Evolutionary conservation across 768 basidiomycete species (phyloP).

Genomic region (Lentinula sp.): DNA sequence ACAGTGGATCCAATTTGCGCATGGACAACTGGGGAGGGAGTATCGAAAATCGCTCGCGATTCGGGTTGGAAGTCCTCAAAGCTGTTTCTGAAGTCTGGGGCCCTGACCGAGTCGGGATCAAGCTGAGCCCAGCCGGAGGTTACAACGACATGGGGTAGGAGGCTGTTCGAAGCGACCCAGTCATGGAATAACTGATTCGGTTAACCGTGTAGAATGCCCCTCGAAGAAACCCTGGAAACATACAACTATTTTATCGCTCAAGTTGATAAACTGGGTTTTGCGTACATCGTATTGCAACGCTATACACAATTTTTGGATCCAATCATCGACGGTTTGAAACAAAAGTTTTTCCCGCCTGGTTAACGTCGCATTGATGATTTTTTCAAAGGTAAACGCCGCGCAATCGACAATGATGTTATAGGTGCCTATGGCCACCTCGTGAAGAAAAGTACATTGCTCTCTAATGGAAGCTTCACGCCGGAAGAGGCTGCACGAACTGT

Average conservation of each 20-base stretch:
- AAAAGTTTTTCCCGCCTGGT: slow-evolving; percentile 5
- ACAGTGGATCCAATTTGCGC: slow-evolving; percentile 26
- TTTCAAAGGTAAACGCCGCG: slow-evolving; percentile 10
- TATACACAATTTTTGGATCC: not conserved
- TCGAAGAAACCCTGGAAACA: slow-evolving; percentile 36
- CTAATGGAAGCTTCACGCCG: slow-evolving; percentile 20
- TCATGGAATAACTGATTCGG: not conserved
- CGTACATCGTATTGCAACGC: not conserved
- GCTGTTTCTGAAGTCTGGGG: slow-evolving; percentile 27
- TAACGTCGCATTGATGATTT: slow-evolving; percentile 6
- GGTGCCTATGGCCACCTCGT: slow-evolving; percentile 18
- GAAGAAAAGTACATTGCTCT: slow-evolving; percentile 15
- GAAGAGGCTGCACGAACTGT: slow-evolving; percentile 15
- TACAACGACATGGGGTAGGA: slow-evolving; percentile 27
- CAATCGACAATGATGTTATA: slow-evolving; percentile 22
- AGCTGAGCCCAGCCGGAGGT: slow-evolving; percentile 13
- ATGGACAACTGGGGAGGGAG: slow-evolving; percentile 39
- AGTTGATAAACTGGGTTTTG: slow-evolving; percentile 28
- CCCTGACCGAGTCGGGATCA: slow-evolving; percentile 19
- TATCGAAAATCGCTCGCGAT: slow-evolving; percentile 34
- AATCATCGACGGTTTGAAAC: not conserved
- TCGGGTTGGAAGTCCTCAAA: slow-evolving; percentile 29
- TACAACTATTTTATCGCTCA: slow-evolving; percentile 34
- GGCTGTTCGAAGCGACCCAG: not conserved
- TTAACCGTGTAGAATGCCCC: slow-evolving; percentile 27